These are phyloP conservation scores for Tylopilus cervinicoccineus DNA, from an alignment of 768 basidiomycete genomes.

Conservation along the genomic window DNA sequence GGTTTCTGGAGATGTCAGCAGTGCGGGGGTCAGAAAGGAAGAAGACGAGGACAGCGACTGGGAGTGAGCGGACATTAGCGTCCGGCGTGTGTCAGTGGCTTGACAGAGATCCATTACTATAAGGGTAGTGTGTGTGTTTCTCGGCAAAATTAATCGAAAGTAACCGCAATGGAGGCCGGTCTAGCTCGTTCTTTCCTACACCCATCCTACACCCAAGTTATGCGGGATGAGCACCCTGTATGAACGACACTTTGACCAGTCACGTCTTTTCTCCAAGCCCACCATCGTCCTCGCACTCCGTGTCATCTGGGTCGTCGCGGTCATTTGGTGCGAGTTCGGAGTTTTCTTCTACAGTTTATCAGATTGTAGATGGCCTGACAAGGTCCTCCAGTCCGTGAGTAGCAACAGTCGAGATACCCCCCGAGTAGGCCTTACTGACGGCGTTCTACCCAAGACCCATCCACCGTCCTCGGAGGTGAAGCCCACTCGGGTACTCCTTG, in stretches of 20 bases:
- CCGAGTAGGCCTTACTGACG: constrained; percentile 2
- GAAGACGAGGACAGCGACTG: constrained; percentile 43
- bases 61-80: constrained; percentile 41
- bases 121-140: neutral
- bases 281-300: constrained; percentile 42
- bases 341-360: constrained; percentile 56
- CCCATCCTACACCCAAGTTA: constrained; percentile 10
- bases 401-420: neutral
- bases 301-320: constrained; percentile 48
- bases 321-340: constrained; percentile 66
- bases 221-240: constrained; percentile 28
- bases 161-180: constrained; percentile 6
- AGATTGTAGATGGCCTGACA: constrained; percentile 57
- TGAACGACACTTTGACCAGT: constrained; percentile 25
- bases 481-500: constrained; percentile 57
- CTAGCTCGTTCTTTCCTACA: neutral
- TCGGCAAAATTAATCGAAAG: neutral
- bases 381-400: constrained; percentile 27
- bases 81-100: neutral
- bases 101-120: no score
- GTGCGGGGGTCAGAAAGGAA: constrained; percentile 35
- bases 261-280: constrained; percentile 26
- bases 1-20: constrained; percentile 51
- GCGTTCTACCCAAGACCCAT: constrained; percentile 9
- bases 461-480: constrained; percentile 9